These are phyloP conservation scores for Akanthomyces dipterigenus DNA, from an alignment of 2,329 filamentous ascomycete genomes.

Conservation along the genomic window DNA sequence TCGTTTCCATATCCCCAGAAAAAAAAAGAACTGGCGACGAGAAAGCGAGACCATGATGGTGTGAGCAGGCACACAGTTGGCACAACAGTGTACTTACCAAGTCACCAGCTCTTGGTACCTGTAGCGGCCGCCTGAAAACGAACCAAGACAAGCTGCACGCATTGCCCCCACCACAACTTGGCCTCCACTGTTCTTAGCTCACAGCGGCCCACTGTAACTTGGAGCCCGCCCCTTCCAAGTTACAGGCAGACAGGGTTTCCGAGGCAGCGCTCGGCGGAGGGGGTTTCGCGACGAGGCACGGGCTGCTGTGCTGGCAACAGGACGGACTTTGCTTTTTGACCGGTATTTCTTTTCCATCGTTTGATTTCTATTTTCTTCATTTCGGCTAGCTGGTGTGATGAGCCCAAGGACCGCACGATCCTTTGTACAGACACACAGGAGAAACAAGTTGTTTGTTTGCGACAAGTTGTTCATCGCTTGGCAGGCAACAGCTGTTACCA, in stretches of 20 bases:
- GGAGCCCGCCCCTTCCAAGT: not conserved
- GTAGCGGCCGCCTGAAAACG: not conserved
- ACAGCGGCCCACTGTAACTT: not conserved
- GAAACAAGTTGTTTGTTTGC: not conserved
- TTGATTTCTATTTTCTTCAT: not conserved
- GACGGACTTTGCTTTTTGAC: not conserved
- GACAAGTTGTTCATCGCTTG: not conserved
- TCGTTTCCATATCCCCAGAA: not conserved
- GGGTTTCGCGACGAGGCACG: not conserved
- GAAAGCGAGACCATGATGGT: not conserved
- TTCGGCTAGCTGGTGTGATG: too few relatives aligned
- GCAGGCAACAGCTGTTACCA: not conserved
- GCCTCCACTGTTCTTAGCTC: not conserved
- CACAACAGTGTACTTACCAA: too few relatives aligned
- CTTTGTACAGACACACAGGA: too few relatives aligned
- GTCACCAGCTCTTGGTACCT: too few relatives aligned
- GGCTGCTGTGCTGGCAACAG: not conserved
- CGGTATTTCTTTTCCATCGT: not conserved
- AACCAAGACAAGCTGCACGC: not conserved
- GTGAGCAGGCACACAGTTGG: not conserved
- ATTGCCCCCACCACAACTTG: not conserved
- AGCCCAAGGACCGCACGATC: too few relatives aligned
- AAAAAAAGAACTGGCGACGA: not conserved
- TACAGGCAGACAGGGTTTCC: not conserved
- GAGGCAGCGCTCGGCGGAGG: not conserved